A percentile compares a stretch with the other conserved stretches of the same genome.
Conservation (phyloP, 257 asterid species). For the Solanum stenotomum region DNA sequence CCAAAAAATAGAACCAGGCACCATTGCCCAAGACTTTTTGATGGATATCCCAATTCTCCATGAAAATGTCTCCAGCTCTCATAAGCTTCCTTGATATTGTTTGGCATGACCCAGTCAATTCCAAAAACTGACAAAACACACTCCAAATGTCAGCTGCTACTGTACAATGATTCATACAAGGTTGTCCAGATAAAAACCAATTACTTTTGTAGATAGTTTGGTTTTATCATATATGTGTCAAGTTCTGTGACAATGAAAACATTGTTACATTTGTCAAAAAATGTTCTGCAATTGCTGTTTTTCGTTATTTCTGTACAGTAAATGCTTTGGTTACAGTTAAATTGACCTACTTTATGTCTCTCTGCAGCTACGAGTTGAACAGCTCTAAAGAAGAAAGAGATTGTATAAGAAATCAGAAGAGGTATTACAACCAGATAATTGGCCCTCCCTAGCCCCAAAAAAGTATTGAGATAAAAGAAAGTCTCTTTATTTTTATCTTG, state of each 20-base stretch:
- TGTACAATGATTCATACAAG: background rate
- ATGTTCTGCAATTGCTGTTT: background rate
- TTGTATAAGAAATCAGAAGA: constrained; percentile 38
- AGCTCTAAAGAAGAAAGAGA: constrained; percentile 80
- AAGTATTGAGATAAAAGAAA: background rate
- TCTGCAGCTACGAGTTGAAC: constrained; percentile 70
- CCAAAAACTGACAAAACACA: background rate
- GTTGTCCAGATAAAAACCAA: background rate
- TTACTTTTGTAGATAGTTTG: background rate
- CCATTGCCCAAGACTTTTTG: background rate
- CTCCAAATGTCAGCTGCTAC: background rate
- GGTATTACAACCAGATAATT: constrained; percentile 23
- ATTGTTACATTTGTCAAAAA: background rate
- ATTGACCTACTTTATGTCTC: background rate
- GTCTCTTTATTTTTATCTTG: background rate
- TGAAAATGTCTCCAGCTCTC: background rate
- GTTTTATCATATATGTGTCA: background rate
- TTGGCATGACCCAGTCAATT: background rate
- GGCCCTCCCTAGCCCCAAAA: background rate
- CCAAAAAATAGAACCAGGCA: background rate
- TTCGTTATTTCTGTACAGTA: background rate
- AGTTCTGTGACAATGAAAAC: background rate
- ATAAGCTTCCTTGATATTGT: background rate
- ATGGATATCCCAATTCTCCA: background rate
- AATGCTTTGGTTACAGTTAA: background rate